phyloP scores from a whole-genome alignment of 148 eudicot genomes.

The Persicaria maculosa region DNA sequence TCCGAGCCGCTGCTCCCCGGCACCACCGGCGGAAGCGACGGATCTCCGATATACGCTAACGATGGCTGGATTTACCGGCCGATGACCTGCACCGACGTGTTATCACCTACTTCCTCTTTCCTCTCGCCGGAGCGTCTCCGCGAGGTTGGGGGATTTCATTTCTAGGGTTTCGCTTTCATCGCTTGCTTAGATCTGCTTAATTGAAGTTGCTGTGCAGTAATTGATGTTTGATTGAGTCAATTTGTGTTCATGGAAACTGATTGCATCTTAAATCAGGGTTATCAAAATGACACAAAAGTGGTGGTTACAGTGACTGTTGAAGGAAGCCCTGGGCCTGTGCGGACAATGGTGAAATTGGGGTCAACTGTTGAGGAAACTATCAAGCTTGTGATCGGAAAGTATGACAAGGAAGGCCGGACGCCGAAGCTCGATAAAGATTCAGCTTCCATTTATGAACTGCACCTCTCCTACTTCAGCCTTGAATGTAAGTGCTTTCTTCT shows the following conservation, averaged over 20 bases:
- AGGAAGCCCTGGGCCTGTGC: constrained; percentile 51
- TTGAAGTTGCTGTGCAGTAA: background rate
- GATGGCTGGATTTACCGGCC: constrained; percentile 2
- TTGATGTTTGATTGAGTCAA: background rate
- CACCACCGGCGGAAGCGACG: background rate
- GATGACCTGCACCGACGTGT: constrained; percentile 5
- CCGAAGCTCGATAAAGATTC: constrained; percentile 35
- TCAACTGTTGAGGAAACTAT: constrained; percentile 47
- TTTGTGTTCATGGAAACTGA: background rate
- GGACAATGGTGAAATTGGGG: constrained; percentile 49
- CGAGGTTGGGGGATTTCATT: background rate
- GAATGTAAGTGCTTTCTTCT: constrained; percentile 1
- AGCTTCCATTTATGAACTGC: constrained; percentile 29
- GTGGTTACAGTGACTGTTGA: constrained; percentile 56
- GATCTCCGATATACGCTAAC: background rate
- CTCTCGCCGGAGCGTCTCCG: constrained; percentile 3
- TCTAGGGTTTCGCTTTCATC: constrained; percentile 3
- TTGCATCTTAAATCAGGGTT: constrained; percentile 26
- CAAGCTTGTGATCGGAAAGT: constrained; percentile 36
- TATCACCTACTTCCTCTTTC: background rate
- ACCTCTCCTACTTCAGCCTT: constrained; percentile 16
- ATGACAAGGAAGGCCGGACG: constrained; percentile 41
- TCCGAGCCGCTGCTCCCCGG: constrained; percentile 13
- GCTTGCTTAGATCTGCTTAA: background rate
- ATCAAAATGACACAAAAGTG: constrained; percentile 47